A percentile compares a stretch with the other conserved stretches of the same genome.
Evolutionary conservation across 2,329 filamentous ascomycete genomes (phyloP).

Genomic region (Sclerotinia nivalis): DNA sequence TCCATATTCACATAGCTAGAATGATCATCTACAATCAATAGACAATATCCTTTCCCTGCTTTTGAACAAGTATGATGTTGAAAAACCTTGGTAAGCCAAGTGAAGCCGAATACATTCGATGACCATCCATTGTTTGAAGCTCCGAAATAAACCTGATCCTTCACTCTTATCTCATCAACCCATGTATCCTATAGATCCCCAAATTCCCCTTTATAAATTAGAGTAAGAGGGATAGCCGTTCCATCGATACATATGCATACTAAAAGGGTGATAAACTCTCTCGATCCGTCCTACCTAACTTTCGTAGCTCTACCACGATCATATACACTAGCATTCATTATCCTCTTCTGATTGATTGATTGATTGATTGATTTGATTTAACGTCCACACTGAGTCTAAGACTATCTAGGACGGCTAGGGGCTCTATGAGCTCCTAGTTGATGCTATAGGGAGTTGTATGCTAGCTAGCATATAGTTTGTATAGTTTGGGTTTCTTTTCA

Average conservation of each 20-base stretch:
- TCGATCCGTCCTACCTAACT: neutral
- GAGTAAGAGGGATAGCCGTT: neutral
- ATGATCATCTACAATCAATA: neutral
- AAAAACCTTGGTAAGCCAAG: neutral
- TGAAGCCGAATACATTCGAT: neutral
- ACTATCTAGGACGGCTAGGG: too few relatives aligned
- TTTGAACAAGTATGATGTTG: too few relatives aligned
- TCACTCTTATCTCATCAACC: neutral
- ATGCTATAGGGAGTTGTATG: too few relatives aligned
- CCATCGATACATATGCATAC: neutral
- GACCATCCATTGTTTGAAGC: neutral
- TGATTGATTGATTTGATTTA: too few relatives aligned
- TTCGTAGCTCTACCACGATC: neutral
- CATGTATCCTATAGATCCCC: neutral
- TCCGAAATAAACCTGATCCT: neutral
- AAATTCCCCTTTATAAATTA: neutral
- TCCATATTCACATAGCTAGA: neutral
- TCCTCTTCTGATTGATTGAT: too few relatives aligned
- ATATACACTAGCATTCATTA: neutral
- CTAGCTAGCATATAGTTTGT: too few relatives aligned
- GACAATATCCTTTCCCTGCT: too few relatives aligned
- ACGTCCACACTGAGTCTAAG: too few relatives aligned
- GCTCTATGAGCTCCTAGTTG: too few relatives aligned
- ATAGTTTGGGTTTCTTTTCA: too few relatives aligned
- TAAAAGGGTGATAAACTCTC: neutral